Base-by-base conservation (phyloP, 805 yeast species). In the Isabelozyma pseudorhagii region DNA sequence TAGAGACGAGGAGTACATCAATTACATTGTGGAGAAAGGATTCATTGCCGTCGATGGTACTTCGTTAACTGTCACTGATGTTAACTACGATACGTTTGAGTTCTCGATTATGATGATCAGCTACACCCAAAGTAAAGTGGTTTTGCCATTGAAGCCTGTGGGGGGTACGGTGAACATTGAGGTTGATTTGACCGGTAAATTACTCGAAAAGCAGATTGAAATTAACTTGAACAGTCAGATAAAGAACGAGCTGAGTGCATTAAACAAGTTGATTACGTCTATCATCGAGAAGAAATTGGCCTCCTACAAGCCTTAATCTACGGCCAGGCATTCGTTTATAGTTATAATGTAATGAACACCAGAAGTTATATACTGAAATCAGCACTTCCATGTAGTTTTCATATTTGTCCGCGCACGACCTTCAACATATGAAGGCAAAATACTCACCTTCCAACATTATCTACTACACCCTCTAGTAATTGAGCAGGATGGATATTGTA, bases 1-100 rank as follows among this genome's bases (percentile, higher is more conserved):
- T 47, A 74, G 87, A 50, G 94, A 90, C 52, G 58, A 64, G 15
- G 77, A 81, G 45, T 77, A 82, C 49, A 78, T 81, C 44, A 81
- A 81, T 54, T 94, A 85, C 64, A 85, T 94, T 52, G 98, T 94
- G 9, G 96, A 90, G 63, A 94, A 94, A 70, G 99, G 99, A 4
- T 94, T 93, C 61, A 86, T 94, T 50, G 83, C 94, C 25, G 71
- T 94, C 14, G 99, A 94, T 64, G 99, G 99, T 36, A 87, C 96
- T 1, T 89, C 97, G 18, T 76, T 94, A 55, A 94, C 99, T 0
- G 85, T 94, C 9, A 89, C 93, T 0, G 75, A 74, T 25, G 97
- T 92, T 4, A 84, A 91, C 62, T 82, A 84, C 57, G 62, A 60
- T 6, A 62, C 57, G 5, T 68, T 64, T 25, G 77, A 80, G 14